Percentiles rank a stretch among this genome's conserved stretches.
These are phyloP conservation scores for Trichoderma koningiopsis DNA, from an alignment of 2,329 filamentous ascomycete genomes.

Conservation along the genomic window DNA sequence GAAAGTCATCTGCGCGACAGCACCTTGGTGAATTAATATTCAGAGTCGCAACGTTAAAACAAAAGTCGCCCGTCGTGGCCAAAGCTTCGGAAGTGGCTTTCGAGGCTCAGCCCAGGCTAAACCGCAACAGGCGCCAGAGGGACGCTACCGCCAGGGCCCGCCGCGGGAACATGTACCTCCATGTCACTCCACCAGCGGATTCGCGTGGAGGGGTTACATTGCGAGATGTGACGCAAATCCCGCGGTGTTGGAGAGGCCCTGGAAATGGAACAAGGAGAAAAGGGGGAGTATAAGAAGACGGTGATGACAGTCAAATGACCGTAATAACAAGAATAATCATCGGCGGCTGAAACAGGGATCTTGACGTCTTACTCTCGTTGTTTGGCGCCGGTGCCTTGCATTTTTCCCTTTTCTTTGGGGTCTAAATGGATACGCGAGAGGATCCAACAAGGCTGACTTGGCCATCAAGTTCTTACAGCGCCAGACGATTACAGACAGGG, in stretches of 20 bases:
- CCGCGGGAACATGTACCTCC: background rate
- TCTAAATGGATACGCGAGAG: background rate
- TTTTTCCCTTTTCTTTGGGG: background rate
- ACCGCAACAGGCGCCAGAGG: background rate
- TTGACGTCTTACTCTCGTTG: background rate
- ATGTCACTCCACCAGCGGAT: slow-evolving; percentile 10
- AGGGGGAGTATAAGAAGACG: background rate
- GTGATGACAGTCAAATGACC: background rate
- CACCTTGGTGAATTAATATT: background rate
- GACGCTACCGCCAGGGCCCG: slow-evolving; percentile 11
- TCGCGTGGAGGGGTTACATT: slow-evolving; percentile 24
- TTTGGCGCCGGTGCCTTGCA: background rate
- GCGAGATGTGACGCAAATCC: slow-evolving; percentile 15
- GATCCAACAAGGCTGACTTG: slow-evolving; percentile 6
- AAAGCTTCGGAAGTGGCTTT: slow-evolving; percentile 8
- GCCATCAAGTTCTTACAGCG: background rate
- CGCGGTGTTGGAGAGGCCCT: slow-evolving; percentile 5
- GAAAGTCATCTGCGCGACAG: background rate
- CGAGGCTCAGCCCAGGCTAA: slow-evolving; percentile 15
- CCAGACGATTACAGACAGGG: background rate
- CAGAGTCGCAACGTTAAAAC: background rate
- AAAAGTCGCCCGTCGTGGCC: background rate
- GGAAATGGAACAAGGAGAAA: background rate
- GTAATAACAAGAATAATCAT: background rate
- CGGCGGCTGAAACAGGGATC: background rate